A percentile compares a stretch with the other conserved stretches of the same genome.
phyloP scores from a whole-genome alignment of 1,139 yeast genomes.

The Saccharomyces hybrid region DNA sequence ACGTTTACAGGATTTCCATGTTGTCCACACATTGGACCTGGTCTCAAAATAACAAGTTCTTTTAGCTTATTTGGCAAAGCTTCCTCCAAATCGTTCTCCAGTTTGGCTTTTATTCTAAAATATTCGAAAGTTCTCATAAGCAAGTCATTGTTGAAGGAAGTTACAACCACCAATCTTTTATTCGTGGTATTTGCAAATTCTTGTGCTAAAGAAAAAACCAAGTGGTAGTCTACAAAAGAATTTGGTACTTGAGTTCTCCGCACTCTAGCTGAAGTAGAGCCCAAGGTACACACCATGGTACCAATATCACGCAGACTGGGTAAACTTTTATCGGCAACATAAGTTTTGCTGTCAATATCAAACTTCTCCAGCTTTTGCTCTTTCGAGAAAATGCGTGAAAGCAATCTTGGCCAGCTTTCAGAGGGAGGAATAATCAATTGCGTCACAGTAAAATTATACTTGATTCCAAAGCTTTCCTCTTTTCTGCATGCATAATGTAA shows the following conservation, averaged over 20 bases:
- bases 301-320: constrained; percentile 10
- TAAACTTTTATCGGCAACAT: constrained; percentile 6
- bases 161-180: constrained; percentile 19
- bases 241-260: constrained; percentile 1
- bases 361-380: neutral
- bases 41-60: constrained; percentile 25
- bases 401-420: neutral
- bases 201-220: constrained; percentile 15
- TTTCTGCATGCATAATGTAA: neutral
- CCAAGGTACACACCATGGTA: constrained; percentile 14
- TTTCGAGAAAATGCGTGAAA: neutral
- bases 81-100: constrained; percentile 24
- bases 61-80: constrained; percentile 14
- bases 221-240: constrained; percentile 17
- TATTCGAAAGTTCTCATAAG: constrained; percentile 23
- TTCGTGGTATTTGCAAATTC: constrained; percentile 10
- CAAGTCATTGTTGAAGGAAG: constrained; percentile 27
- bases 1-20: constrained; percentile 9
- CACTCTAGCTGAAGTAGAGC: constrained; percentile 9
- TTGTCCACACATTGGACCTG: constrained; percentile 31
- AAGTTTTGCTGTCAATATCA: constrained; percentile 6
- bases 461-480: neutral
- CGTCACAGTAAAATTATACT: neutral
- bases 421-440: constrained; percentile 3
- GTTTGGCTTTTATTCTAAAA: constrained; percentile 18